Base-by-base conservation (phyloP, 2,329 filamentous ascomycete genomes). In the Chrysosporium keratinophilum region DNA sequence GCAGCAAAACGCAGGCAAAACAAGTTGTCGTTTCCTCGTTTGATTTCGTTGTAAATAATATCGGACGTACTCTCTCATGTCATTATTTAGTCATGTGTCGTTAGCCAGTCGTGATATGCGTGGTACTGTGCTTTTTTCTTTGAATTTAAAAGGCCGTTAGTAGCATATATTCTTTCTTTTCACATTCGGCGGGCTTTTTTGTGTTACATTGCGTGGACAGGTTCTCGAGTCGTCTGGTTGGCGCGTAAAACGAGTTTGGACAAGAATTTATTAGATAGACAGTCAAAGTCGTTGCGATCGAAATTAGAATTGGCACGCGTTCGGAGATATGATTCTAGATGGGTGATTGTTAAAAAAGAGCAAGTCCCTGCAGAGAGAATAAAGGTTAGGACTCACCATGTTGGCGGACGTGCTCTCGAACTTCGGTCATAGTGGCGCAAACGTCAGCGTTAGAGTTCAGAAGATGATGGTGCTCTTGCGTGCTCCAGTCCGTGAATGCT, bases 181-280 rank as follows among this genome's bases (percentile, higher is more conserved):
- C 39, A 15, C 10, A 15, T 41, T 35, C 23, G 19, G 42, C 19
- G 10, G 33, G 17, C 2, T n/a, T 14, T 46, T 11, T 28, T 23
- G 45, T 52, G 55, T 50, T 57, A 59, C 50, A 54, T 56, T 39
- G 57, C 51, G 53, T 51, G 37, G 54, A 53, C 54, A 54, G 55
- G 42, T 51, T 56, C 52, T 45, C 56, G 52, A 50, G 57, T 49
- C 34, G 51, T 15, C 69, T 78, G 95, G 75, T 94, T 95, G 65
- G 91, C 87, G 63, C 91, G 88, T 70, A 96, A 95, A 69, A 96
- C 90, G 65, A 97, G 81, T 74, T 94, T 94, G 37, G 90, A 94
- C 62, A 96, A 75, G 76, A 97, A 96, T 77, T 96, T 97, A 78
- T 95, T 96, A 51, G 90, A 95, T 67, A 97, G 74, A 57, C 84